These are phyloP conservation scores for Zea luxurians DNA, from an alignment of 176 grass and related monocot genomes.

Conservation along the genomic window DNA sequence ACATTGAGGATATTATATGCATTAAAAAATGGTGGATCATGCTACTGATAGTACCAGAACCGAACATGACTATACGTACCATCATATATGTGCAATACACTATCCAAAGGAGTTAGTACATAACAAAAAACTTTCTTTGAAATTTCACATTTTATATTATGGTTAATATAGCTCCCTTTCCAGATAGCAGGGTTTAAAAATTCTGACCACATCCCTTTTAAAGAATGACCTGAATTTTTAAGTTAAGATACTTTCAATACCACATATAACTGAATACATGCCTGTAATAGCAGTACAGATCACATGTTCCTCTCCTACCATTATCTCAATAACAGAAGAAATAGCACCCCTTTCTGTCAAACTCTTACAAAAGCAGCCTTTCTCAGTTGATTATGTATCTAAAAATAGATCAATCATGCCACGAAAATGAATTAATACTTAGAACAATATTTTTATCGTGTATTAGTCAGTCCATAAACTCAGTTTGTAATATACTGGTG, in stretches of 20 bases:
- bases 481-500: background rate
- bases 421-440: background rate
- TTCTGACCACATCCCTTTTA: background rate
- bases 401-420: conserved; percentile 4
- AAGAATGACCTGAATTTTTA: conserved; percentile 1
- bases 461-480: background rate
- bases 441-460: background rate
- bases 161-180: background rate
- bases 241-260: conserved; percentile 7
- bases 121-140: background rate
- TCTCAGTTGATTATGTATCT: conserved; percentile 15
- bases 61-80: background rate
- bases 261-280: conserved; percentile 16
- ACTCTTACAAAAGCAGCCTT: conserved; percentile 6
- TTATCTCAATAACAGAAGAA: conserved; percentile 15
- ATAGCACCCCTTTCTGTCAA: background rate
- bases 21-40: conserved; percentile 2
- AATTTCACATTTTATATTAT: conserved; percentile 10
- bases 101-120: background rate
- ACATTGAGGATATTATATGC: background rate
- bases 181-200: background rate
- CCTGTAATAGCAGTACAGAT: background rate
- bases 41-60: background rate
- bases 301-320: background rate
- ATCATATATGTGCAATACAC: too few species aligned